Evolutionary conservation across 305 asterid genomes (phyloP).

Genomic region (Solanum chacoense): DNA sequence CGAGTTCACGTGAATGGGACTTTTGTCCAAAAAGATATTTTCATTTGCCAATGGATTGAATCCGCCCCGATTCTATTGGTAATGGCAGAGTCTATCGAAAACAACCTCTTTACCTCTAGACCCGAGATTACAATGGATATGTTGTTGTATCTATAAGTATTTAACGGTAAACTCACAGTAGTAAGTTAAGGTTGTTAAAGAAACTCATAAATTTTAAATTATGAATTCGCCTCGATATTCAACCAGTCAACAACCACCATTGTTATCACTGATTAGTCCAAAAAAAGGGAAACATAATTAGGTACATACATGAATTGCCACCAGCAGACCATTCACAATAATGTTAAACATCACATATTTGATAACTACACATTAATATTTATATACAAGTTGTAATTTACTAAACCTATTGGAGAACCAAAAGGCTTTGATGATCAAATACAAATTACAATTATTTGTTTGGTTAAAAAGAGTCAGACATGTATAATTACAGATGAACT

Average conservation of each 20-base stretch:
- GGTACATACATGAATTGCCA: neutral
- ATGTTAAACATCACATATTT: neutral
- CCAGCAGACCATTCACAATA: neutral
- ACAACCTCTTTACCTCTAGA: no score
- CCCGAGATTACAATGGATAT: neutral
- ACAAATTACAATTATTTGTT: neutral
- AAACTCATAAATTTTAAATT: neutral
- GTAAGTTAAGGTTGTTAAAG: neutral
- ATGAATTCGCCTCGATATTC: neutral
- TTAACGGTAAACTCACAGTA: neutral
- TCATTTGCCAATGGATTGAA: neutral
- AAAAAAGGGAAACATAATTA: neutral
- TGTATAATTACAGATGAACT: slow-evolving; percentile 59
- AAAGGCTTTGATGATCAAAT: neutral
- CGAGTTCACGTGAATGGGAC: neutral
- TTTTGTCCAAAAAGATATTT: no score
- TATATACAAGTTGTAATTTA: neutral
- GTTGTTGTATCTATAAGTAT: neutral
- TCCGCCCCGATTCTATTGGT: neutral
- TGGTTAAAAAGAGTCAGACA: slow-evolving; percentile 20
- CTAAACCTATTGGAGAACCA: neutral
- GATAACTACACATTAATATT: neutral
- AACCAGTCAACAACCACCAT: neutral
- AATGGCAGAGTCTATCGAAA: neutral
- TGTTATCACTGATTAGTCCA: neutral